These are phyloP conservation scores for Phytophthora sp. DNA, from an alignment of 352 stramenopile species.

Conservation along the genomic window DNA sequence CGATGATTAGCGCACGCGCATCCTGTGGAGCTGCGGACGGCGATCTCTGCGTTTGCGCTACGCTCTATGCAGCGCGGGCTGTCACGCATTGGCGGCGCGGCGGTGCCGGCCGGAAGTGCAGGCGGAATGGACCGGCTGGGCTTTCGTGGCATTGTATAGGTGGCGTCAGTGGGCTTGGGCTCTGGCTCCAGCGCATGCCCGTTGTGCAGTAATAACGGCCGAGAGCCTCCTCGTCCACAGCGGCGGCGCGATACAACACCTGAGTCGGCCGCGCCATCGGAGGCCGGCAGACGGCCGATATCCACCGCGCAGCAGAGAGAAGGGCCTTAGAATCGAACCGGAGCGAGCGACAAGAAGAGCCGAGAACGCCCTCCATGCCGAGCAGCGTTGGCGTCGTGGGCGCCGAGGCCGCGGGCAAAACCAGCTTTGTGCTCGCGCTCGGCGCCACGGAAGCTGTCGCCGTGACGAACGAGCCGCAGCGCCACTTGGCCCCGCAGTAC, in stretches of 20 bases:
- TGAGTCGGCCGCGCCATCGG: conserved; percentile 1
- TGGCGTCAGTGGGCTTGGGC: not conserved
- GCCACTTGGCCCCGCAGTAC: conserved; percentile 5
- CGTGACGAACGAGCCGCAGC: conserved; percentile 1
- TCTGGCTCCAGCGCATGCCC: not conserved
- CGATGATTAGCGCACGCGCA: no score
- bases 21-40: no score
- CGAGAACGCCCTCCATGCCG: conserved; percentile 13
- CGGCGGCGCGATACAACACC: not conserved
- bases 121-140: not conserved
- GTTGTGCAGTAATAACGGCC: not conserved
- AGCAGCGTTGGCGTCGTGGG: conserved; percentile 50
- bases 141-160: not conserved
- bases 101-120: not conserved
- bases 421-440: conserved; percentile 55
- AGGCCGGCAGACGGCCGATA: conserved; percentile 16
- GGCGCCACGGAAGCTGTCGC: conserved; percentile 27
- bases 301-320: conserved; percentile 7
- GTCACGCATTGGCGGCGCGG: not conserved
- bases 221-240: no score
- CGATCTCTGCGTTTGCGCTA: no score
- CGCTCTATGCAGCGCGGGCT: not conserved
- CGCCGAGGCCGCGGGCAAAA: conserved; percentile 48
- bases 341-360: not conserved
- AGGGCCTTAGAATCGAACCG: conserved; percentile 11